These are phyloP conservation scores for Botrytis galanthina DNA, from an alignment of 2,329 filamentous ascomycete genomes.

Conservation along the genomic window DNA sequence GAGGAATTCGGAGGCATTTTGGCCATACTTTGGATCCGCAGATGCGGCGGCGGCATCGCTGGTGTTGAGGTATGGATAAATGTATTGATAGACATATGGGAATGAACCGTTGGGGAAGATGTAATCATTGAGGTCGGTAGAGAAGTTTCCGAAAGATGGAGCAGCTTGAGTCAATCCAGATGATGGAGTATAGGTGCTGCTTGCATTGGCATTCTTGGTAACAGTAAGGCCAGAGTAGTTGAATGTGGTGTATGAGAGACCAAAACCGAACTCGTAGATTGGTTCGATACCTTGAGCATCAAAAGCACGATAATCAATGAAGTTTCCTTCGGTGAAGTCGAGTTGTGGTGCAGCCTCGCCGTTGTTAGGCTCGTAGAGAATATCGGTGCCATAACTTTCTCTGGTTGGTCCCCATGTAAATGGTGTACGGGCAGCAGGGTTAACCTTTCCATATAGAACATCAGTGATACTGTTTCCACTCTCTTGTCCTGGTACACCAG, in stretches of 20 bases:
- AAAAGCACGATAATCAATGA: conserved; percentile 79
- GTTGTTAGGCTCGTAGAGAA: conserved; percentile 59
- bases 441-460: conserved; percentile 78
- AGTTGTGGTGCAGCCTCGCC: conserved; percentile 64
- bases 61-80: conserved; percentile 57
- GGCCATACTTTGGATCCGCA: conserved; percentile 39
- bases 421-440: conserved; percentile 72
- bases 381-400: conserved; percentile 45
- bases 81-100: conserved; percentile 48
- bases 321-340: conserved; percentile 73
- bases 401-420: conserved; percentile 75
- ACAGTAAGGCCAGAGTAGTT: conserved; percentile 64
- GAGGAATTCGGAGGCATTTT: conserved; percentile 38
- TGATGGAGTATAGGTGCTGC: conserved; percentile 46
- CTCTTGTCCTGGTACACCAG: conserved; percentile 79
- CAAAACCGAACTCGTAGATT: conserved; percentile 78
- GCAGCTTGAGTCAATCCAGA: conserved; percentile 61
- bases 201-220: conserved; percentile 27
- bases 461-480: conserved; percentile 77
- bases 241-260: conserved; percentile 79
- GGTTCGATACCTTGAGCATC: conserved; percentile 63
- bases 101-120: conserved; percentile 60
- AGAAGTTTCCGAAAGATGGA: conserved; percentile 61
- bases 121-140: conserved; percentile 62
- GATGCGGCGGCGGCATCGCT: conserved; percentile 50